Percentiles rank a stretch among this genome's conserved stretches.
These are phyloP conservation scores for Ensete ventricosum DNA, from an alignment of 176 grass and related monocot genomes.

Conservation along the genomic window DNA sequence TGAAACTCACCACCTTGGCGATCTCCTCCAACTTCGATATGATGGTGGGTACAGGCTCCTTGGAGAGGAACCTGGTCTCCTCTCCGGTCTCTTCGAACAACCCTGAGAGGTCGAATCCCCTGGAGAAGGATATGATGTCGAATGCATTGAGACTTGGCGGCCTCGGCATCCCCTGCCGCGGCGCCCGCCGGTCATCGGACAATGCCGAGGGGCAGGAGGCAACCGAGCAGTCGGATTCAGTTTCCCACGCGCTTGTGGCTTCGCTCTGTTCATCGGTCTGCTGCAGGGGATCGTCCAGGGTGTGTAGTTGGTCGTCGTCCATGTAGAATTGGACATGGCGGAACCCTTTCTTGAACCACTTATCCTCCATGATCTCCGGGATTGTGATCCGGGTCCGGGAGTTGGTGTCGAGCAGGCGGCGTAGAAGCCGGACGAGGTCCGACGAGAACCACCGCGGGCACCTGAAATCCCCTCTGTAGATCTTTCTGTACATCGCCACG, in stretches of 20 bases:
- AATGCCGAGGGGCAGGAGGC: not conserved
- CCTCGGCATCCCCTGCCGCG: not conserved
- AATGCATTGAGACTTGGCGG: conserved; percentile 12
- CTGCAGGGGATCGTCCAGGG: not conserved
- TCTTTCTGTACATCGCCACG: conserved; percentile 14
- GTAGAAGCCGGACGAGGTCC: conserved; percentile 1
- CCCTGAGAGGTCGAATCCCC: conserved; percentile 10
- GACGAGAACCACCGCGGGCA: conserved; percentile 15
- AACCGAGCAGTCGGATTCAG: conserved; percentile 9
- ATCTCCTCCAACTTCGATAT: conserved; percentile 20
- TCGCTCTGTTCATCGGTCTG: not conserved
- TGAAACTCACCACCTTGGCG: conserved; percentile 9
- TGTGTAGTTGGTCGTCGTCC: conserved; percentile 3
- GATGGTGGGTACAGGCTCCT: not conserved
- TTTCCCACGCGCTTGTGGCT: not conserved
- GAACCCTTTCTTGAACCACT: conserved; percentile 16
- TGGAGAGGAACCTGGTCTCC: conserved; percentile 10
- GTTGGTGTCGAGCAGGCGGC: conserved; percentile 12
- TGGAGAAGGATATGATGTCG: conserved; percentile 17
- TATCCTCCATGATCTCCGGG: conserved; percentile 10
- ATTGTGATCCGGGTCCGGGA: conserved; percentile 4
- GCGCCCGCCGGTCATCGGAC: not conserved
- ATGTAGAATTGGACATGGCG: conserved; percentile 3
- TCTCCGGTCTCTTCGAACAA: conserved; percentile 10
- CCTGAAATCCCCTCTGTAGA: conserved; percentile 12